Conservation (phyloP, 495 filamentous ascomycete genomes). For the Chlorociboria aeruginascens region DNA sequence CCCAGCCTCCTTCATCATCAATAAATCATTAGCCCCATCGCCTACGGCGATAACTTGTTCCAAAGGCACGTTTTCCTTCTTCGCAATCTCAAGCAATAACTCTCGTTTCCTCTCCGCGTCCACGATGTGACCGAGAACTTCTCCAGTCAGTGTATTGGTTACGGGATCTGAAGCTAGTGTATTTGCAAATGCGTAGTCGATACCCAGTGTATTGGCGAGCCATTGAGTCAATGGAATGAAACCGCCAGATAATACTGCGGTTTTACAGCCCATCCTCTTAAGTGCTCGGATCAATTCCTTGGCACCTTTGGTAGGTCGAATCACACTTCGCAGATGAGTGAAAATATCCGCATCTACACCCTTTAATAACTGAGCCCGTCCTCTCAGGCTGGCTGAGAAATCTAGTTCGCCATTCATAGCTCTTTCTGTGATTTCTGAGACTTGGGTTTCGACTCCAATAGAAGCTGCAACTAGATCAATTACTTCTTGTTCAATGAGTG, state of each 20-base stretch:
- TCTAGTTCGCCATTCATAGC: constrained; percentile 98
- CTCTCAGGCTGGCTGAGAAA: constrained; percentile 68
- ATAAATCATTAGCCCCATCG: constrained; percentile 89
- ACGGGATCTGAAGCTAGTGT: constrained; percentile 52
- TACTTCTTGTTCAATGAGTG: constrained; percentile 89
- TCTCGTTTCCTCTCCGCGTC: constrained; percentile 69
- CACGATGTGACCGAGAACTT: constrained; percentile 66
- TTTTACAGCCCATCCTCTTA: constrained; percentile 65
- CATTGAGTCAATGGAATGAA: constrained; percentile 82
- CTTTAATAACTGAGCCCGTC: constrained; percentile 67
- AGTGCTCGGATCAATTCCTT: constrained; percentile 57
- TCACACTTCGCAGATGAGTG: constrained; percentile 55
- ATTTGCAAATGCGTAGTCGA: constrained; percentile 84
- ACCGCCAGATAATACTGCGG: constrained; percentile 83
- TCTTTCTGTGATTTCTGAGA: constrained; percentile 67
- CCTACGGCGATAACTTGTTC: constrained; percentile 79
- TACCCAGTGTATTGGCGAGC: constrained; percentile 64
- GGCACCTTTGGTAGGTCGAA: constrained; percentile 76
- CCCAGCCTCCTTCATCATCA: constrained; percentile 83
- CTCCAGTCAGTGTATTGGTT: constrained; percentile 63
- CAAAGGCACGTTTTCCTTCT: constrained; percentile 54
- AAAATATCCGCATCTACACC: constrained; percentile 73
- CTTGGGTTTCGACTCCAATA: constrained; percentile 49
- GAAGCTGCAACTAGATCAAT: constrained; percentile 86
- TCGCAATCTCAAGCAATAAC: constrained; percentile 65